Conservation (phyloP, 164 flowering plant species). For the Aristolochia californica region DNA sequence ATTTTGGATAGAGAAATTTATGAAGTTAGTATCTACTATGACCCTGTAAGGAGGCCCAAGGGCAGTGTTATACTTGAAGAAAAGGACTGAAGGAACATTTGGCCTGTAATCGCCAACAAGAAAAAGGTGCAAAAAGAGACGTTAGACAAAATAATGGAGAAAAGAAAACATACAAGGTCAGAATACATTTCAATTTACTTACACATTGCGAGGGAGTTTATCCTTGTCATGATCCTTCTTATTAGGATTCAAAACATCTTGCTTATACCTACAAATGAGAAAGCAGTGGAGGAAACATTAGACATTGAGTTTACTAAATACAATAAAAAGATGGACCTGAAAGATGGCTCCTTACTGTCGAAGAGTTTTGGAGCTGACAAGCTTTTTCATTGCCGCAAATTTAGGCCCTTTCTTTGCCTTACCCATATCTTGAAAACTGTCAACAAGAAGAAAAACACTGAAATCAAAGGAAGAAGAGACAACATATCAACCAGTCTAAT, state of each 20-base stretch:
- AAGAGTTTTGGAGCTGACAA: constrained; percentile 51
- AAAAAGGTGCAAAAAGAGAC: background rate
- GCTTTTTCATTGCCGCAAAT: constrained; percentile 75
- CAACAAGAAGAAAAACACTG: no score
- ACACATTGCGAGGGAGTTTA: constrained; percentile 84
- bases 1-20: constrained; percentile 92
- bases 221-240: constrained; percentile 58
- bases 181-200: constrained; percentile 15
- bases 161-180: background rate
- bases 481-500: no score
- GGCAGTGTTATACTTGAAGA: constrained; percentile 70
- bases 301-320: background rate
- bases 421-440: constrained; percentile 29
- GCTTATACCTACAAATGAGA: constrained; percentile 37
- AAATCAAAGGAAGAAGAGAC: no score
- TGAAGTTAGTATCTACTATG: constrained; percentile 94
- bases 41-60: constrained; percentile 91
- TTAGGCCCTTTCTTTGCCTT: constrained; percentile 62
- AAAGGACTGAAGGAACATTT: constrained; percentile 70
- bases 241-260: constrained; percentile 68
- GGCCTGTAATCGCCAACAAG: constrained; percentile 36
- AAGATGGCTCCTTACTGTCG: constrained; percentile 28
- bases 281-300: background rate
- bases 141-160: background rate
- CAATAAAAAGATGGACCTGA: background rate